phyloP scores from a whole-genome alignment of 2,329 filamentous ascomycete species.

The Bipolaris victoriae region DNA sequence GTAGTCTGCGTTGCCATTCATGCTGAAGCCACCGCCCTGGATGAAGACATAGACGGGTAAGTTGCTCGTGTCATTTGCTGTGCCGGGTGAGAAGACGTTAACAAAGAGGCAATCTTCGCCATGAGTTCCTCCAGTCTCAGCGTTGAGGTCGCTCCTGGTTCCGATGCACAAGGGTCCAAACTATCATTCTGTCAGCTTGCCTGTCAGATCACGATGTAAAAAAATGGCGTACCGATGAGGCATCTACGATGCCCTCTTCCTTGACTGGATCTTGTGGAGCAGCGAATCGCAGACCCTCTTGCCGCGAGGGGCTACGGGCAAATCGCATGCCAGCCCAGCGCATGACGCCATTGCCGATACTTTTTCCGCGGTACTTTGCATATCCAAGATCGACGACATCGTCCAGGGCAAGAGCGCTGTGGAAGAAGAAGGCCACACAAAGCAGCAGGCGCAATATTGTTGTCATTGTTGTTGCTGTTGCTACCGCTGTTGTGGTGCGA shows the following conservation, averaged over 20 bases:
- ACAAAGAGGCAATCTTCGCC: conserved; percentile 52
- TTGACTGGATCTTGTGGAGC: conserved; percentile 67
- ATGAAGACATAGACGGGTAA: conserved; percentile 52
- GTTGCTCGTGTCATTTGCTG: conserved; percentile 39
- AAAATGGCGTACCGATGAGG: conserved; percentile 43
- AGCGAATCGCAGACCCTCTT: conserved; percentile 61
- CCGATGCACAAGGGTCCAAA: conserved; percentile 46
- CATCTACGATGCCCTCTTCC: conserved; percentile 57
- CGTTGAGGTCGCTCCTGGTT: conserved; percentile 27
- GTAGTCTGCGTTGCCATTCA: conserved; percentile 46
- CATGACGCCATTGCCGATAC: conserved; percentile 63
- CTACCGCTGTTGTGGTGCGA: background rate
- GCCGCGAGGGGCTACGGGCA: conserved; percentile 54
- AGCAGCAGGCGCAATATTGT: conserved; percentile 34
- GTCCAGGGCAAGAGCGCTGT: conserved; percentile 43
- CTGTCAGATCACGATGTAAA: background rate
- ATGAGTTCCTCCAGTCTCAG: conserved; percentile 35
- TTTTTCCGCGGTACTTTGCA: conserved; percentile 66
- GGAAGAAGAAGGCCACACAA: conserved; percentile 30
- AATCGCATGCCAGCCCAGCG: conserved; percentile 79
- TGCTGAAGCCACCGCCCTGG: conserved; percentile 49
- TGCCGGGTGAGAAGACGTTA: conserved; percentile 48
- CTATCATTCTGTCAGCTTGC: conserved; percentile 24
- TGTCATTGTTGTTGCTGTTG: background rate
- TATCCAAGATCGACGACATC: conserved; percentile 68